Evolutionary conservation across 1,139 yeast genomes (phyloP), one percentile per base, ranked within the genome.

Genomic region (Sugiyamaella japonica): DNA sequence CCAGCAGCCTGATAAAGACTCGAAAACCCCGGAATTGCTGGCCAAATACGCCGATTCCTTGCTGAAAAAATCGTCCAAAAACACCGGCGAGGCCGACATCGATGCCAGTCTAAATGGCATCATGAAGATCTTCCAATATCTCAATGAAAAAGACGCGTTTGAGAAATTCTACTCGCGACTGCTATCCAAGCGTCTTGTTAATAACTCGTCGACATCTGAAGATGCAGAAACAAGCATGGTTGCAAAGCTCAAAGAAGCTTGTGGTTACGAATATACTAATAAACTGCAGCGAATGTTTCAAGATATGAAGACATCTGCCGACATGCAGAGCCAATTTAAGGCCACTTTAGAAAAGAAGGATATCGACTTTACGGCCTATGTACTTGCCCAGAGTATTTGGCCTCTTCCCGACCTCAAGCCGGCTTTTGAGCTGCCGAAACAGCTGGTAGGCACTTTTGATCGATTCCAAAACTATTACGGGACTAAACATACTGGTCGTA

Each of bases 251-350:
- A 95, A 91, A 70, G 89, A 88, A 58, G 96, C 88, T 60, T 91
- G 95, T 71, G 91, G 96, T 17, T 79, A 85, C 67, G 99, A 93
- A 66, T 95, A 90, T 70, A 91, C 98, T 1, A 86, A 90, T 56
- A 93, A 90, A 70, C 87, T 95, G 73, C 89, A 96, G 42, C 87
- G 91, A 65, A 95, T 95, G 99, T 91, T 95, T 72, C 89, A 88
- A 67, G 99, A 95, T 72, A 89, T 95, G 79, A 82, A 87, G 64
- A 83, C 95, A 2, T 89, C 97, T 0, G 84, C 83, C 59, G 95
- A 89, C 59, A 78, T 93, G 70, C 89, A 86, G 64, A 69, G 72
- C 16, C 78, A 80, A 57, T 89, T 90, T 68, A 83, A 80, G 65
- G 70, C 70, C 6, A 66, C 68, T 1, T 68, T 73, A 56, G 66